Base-by-base conservation (phyloP, 2,329 filamentous ascomycete species). In the Lasiodiplodia gonubiensis region DNA sequence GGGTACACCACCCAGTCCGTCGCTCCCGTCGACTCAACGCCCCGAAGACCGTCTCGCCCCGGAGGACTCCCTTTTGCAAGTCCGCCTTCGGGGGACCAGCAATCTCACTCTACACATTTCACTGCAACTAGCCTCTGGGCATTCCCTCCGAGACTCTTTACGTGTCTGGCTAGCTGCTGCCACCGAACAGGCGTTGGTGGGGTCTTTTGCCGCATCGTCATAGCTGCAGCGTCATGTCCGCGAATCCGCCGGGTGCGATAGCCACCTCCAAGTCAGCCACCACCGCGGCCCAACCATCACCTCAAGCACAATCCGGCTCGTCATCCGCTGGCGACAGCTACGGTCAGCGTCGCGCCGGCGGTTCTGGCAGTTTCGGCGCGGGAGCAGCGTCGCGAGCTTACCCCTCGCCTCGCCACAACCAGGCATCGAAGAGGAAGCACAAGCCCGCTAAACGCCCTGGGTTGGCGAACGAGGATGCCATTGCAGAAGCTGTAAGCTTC, bases 391-490 rank as follows among this genome's bases (percentile, higher is more conserved):
- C 79, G 68, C 76, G 80, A 67, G 72, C 78, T 49, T 75, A 76
- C 59, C 75, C 80, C 27, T 78, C 86, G 57, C 88, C 92, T 63
- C 87, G 94, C 73, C 97, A 92, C 79, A 88, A 86, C 64, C 94
- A 98, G 81, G 84, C 83, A 53, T 84, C 86, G 64, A 91, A 90
- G 79, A 94, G 90, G 77, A 93, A 95, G 79, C 93, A 97, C 81
- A 93, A 92, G 77, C 88, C 88, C 70, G 91, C 93, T 75, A 90
- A 90, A 74, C 89, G 90, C 75, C 91, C 93, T 57, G 84, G 86
- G 67, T 83, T 90, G 72, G 86, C 90, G 77, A 89, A 94, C 82
- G 93, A 97, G 82, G 93, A 97, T 86, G 88, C 88, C 74, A 90
- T 96, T 87, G 93, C 89, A 71, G 93, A 97, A 83, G 85, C 86